Evolutionary conservation across 495 filamentous ascomycete genomes (phyloP).

Genomic region (Penicillium lividum): DNA sequence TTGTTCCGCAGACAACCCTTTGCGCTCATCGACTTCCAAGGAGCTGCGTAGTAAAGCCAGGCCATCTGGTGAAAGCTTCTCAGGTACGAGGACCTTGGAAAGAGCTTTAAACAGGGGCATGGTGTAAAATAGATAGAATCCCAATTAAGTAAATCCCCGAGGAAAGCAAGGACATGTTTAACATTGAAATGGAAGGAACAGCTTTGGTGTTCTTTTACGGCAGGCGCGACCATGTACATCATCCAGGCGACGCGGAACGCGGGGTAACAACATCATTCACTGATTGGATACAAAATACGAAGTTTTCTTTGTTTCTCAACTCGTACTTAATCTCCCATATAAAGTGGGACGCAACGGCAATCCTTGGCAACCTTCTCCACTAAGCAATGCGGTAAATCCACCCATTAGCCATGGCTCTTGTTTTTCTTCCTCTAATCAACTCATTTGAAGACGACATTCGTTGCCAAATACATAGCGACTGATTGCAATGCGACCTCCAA

Average conservation of each 20-base stretch:
- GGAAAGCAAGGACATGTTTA: too few relatives aligned
- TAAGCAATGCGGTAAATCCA: background rate
- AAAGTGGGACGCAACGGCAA: background rate
- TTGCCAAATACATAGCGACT: background rate
- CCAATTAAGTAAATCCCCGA: too few relatives aligned
- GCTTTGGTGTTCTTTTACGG: too few relatives aligned
- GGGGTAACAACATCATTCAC: too few relatives aligned
- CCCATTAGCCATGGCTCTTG: background rate
- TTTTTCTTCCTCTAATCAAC: background rate
- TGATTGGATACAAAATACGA: too few relatives aligned
- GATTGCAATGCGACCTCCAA: slow-evolving; percentile 2
- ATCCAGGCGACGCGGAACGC: too few relatives aligned
- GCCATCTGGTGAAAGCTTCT: slow-evolving; percentile 73
- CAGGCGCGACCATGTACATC: too few relatives aligned
- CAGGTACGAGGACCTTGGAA: slow-evolving; percentile 66
- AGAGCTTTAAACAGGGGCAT: slow-evolving; percentile 12
- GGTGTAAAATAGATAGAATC: too few relatives aligned
- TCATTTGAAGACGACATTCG: background rate
- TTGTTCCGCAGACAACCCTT: slow-evolving; percentile 54
- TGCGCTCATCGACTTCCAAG: slow-evolving; percentile 61
- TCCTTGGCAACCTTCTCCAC: background rate
- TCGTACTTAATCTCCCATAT: too few relatives aligned
- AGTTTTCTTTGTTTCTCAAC: too few relatives aligned
- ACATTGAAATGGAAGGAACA: too few relatives aligned
- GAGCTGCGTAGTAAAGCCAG: slow-evolving; percentile 57